Percentiles rank a stretch among this genome's conserved stretches.
phyloP scores from a whole-genome alignment of 352 stramenopile genomes.

The Hyaloperonospora arabidopsidis region DNA sequence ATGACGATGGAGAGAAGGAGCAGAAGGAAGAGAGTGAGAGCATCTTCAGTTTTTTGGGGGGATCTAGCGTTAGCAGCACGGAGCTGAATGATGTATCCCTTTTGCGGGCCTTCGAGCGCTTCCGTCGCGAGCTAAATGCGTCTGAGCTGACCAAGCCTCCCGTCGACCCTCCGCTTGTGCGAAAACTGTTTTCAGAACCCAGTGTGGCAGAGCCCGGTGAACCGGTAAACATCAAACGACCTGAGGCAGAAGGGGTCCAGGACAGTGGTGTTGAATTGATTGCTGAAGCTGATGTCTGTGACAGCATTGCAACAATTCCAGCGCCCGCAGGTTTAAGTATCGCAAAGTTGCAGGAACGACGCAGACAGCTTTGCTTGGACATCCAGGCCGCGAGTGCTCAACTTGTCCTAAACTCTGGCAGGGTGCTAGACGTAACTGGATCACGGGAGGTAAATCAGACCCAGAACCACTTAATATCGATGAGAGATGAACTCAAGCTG shows the following conservation, averaged over 20 bases:
- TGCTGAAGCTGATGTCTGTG: neutral
- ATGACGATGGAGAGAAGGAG: constrained; percentile 28
- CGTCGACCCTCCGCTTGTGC: constrained; percentile 9
- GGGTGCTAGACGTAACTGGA: constrained; percentile 1
- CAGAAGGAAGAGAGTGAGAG: constrained; percentile 23
- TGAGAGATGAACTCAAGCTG: constrained; percentile 24
- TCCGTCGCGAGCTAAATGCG: constrained; percentile 33
- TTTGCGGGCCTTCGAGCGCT: constrained; percentile 39
- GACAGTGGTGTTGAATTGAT: neutral
- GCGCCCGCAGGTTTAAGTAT: constrained; percentile 10
- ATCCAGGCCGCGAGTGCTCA: constrained; percentile 46
- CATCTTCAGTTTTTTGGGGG: constrained; percentile 41
- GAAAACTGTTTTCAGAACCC: constrained; percentile 17
- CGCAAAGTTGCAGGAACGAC: constrained; percentile 25
- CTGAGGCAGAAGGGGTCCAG: neutral
- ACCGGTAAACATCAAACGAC: neutral
- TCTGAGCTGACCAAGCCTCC: constrained; percentile 7
- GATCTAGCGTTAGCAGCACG: constrained; percentile 41
- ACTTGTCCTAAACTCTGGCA: constrained; percentile 32
- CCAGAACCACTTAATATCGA: constrained; percentile 12
- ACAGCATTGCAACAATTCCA: constrained; percentile 5
- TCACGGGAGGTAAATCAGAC: constrained; percentile 10
- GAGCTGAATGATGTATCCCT: constrained; percentile 57
- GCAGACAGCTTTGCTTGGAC: constrained; percentile 44
- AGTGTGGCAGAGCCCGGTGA: constrained; percentile 1